These are phyloP conservation scores for Przewalskia tangutica DNA, from an alignment of 257 asterid species.

Conservation along the genomic window DNA sequence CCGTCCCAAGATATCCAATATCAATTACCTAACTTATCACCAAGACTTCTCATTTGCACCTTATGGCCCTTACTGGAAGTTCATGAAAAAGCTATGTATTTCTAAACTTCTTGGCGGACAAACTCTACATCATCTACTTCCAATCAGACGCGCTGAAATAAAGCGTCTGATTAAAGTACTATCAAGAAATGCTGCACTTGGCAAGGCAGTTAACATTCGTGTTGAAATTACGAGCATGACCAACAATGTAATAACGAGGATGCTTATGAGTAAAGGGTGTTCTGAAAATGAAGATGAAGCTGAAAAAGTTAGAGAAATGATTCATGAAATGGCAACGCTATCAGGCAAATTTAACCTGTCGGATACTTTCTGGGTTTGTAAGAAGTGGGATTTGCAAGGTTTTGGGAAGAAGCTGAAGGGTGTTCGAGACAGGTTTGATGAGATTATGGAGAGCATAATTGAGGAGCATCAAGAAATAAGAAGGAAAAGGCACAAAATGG, in stretches of 20 bases:
- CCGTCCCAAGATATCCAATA: conserved; percentile 39
- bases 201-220: conserved; percentile 37
- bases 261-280: conserved; percentile 54
- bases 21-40: conserved; percentile 48
- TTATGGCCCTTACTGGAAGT: conserved; percentile 60
- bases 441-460: conserved; percentile 50
- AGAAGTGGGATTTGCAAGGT: conserved; percentile 60
- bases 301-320: conserved; percentile 30
- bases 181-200: conserved; percentile 14
- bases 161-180: conserved; percentile 15
- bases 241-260: conserved; percentile 46
- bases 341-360: conserved; percentile 48
- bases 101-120: conserved; percentile 59
- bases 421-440: conserved; percentile 40
- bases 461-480: conserved; percentile 35
- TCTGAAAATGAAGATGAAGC: conserved; percentile 41
- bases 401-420: conserved; percentile 33
- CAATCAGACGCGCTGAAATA: conserved; percentile 38
- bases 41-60: conserved; percentile 67
- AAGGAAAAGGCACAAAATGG: conserved; percentile 11
- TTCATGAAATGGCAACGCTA: conserved; percentile 39
- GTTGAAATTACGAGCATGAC: conserved; percentile 41
- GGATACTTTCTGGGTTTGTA: conserved; percentile 53
- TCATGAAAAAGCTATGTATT: conserved; percentile 71
- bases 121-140: conserved; percentile 41